Percentiles rank a stretch among this genome's conserved stretches.
Evolutionary conservation across 2,329 filamentous ascomycete genomes (phyloP).

Genomic region (Elsinoe australis): DNA sequence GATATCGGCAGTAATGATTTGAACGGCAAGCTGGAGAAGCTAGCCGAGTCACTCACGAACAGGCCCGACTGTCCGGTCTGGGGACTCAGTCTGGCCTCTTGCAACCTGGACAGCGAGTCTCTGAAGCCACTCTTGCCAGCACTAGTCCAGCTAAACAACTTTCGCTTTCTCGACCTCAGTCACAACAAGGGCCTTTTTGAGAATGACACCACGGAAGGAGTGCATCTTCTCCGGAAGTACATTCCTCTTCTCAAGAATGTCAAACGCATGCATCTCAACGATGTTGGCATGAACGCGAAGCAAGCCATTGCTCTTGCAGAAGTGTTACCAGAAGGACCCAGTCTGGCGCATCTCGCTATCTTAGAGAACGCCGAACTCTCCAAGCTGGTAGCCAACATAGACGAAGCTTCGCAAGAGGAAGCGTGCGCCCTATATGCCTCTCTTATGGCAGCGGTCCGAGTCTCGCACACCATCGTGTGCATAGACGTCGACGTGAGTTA

Average conservation of each 20-base stretch:
- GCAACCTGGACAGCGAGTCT: slow-evolving; percentile 65
- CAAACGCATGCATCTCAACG: slow-evolving; percentile 77
- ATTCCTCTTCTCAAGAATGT: slow-evolving; percentile 69
- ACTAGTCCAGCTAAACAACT: slow-evolving; percentile 59
- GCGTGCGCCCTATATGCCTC: slow-evolving; percentile 91
- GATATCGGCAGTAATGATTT: slow-evolving; percentile 82
- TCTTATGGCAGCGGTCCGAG: slow-evolving; percentile 74
- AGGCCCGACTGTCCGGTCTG: slow-evolving; percentile 51
- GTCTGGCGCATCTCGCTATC: slow-evolving; percentile 78
- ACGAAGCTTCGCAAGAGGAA: slow-evolving; percentile 78
- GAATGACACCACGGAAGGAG: slow-evolving; percentile 53
- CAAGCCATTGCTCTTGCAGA: slow-evolving; percentile 89
- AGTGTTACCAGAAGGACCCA: slow-evolving; percentile 73
- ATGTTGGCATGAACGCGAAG: slow-evolving; percentile 75
- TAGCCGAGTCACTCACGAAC: slow-evolving; percentile 45
- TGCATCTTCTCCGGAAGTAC: slow-evolving; percentile 64
- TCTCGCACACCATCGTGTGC: slow-evolving; percentile 76
- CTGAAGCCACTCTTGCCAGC: slow-evolving; percentile 69
- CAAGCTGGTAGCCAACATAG: slow-evolving; percentile 64
- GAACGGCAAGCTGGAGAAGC: slow-evolving; percentile 36
- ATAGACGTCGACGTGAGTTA: slow-evolving; percentile 71
- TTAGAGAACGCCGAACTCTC: slow-evolving; percentile 70
- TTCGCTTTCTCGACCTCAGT: slow-evolving; percentile 86
- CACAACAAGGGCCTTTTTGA: slow-evolving; percentile 79
- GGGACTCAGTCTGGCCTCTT: slow-evolving; percentile 79